Percentiles rank a stretch among this genome's conserved stretches.
Evolutionary conservation across 2,329 filamentous ascomycete species (phyloP).

Genomic region (Plectosphaerella plurivora): DNA sequence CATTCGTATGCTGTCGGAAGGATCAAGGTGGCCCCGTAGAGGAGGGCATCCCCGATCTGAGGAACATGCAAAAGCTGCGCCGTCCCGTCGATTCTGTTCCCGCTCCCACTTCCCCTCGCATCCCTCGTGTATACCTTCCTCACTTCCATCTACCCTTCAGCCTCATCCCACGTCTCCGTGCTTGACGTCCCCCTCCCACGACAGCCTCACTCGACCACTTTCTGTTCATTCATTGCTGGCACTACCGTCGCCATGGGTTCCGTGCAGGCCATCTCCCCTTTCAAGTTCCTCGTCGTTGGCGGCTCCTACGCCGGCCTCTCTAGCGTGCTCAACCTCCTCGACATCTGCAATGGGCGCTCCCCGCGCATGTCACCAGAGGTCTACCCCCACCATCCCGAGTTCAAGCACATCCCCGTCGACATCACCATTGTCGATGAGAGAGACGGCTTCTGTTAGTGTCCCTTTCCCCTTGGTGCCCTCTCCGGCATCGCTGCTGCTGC

Average conservation of each 20-base stretch:
- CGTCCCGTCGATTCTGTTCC: neutral
- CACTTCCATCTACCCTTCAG: neutral
- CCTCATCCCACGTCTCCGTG: slow-evolving; percentile 2
- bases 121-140: neutral
- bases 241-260: slow-evolving; percentile 10
- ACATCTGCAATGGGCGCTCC: slow-evolving; percentile 54
- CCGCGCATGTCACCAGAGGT: slow-evolving; percentile 37
- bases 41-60: neutral
- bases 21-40: neutral
- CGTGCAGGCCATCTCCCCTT: slow-evolving; percentile 22
- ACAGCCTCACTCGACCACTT: neutral
- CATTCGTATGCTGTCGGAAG: neutral
- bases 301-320: slow-evolving; percentile 70
- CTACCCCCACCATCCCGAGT: slow-evolving; percentile 33
- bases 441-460: slow-evolving; percentile 72
- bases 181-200: slow-evolving; percentile 1
- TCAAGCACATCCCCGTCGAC: slow-evolving; percentile 52
- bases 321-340: slow-evolving; percentile 61
- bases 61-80: neutral
- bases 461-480: neutral
- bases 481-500: no score
- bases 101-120: neutral
- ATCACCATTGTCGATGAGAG: slow-evolving; percentile 74
- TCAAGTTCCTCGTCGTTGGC: slow-evolving; percentile 62
- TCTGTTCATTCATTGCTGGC: neutral